Evolutionary conservation across 2,329 filamentous ascomycete genomes (phyloP), one percentile per base, ranked within the genome.

Genomic region (Aspergillus hiratsukae): DNA sequence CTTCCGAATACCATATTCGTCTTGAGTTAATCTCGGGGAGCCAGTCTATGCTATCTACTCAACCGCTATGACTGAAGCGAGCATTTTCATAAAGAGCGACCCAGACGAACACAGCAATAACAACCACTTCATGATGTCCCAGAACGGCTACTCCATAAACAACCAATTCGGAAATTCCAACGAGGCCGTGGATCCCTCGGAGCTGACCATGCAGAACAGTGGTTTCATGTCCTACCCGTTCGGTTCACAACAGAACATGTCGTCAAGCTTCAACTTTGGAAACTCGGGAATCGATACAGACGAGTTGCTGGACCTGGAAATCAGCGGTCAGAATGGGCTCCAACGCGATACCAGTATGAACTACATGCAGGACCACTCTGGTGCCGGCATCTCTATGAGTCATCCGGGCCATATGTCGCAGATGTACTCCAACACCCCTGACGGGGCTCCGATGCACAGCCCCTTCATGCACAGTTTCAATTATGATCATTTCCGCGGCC

Each of bases 361-460:
- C 52, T 73, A 70, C 55, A 66, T 76, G 25, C 70, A 73, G 52
- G 76, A 88, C 56, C 86, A 76, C 51, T 81, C 79, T 58, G 69
- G 78, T 56, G 75, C 79, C 43, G 74, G 73, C 25, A 75, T 81
- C 35, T 73, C 88, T 40, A 82, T 85, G 58, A 83, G 87, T 65
- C 86, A 89, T 61, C 84, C 86, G 58, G 78, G 82, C 49, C 86
- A 88, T 56, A 86, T 91, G 69, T 88, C 72, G 14, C 72, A 89
- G 68, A 85, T 90, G 59, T 97, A 89, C 74, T 96, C 93, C 21
- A 90, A 90, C 71, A 96, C 92, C 1, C 92, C 93, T 3, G 93
- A 97, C 59, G 91, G 91, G 52, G 88, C 91, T 53, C 91, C 93
- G 5, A 93, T 96, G 58, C 90, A 95, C 69, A 97, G 91, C 66